Evolutionary conservation across 2,329 filamentous ascomycete genomes (phyloP).

Genomic region (Pyrenophora seminiperda): DNA sequence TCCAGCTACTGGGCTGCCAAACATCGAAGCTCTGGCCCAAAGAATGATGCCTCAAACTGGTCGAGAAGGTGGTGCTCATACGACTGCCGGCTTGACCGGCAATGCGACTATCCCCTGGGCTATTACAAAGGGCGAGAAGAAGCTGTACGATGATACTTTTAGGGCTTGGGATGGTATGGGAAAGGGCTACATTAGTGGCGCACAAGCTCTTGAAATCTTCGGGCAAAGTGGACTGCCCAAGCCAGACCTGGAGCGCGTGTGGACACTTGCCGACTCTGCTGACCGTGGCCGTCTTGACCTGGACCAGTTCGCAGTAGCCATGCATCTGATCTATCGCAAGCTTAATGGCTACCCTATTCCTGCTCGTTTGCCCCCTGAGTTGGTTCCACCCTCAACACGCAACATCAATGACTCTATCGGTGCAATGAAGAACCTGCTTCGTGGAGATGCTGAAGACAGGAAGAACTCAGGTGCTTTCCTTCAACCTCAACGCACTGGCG

Average conservation of each 20-base stretch:
- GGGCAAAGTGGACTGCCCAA: constrained; percentile 94
- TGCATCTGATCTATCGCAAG: constrained; percentile 98
- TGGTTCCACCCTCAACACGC: constrained; percentile 91
- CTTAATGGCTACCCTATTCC: constrained; percentile 95
- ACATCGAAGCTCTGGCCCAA: constrained; percentile 88
- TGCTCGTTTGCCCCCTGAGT: constrained; percentile 82
- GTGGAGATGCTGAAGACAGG: constrained; percentile 84
- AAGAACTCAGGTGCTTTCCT: constrained; percentile 89
- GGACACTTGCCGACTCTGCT: constrained; percentile 91
- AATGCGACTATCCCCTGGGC: constrained; percentile 98
- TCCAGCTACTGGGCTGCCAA: constrained; percentile 84
- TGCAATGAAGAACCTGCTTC: constrained; percentile 86
- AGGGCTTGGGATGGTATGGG: constrained; percentile 93
- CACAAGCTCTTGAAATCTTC: constrained; percentile 95
- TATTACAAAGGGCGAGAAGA: constrained; percentile 98
- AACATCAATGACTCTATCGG: constrained; percentile 94
- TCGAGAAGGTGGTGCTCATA: constrained; percentile 78
- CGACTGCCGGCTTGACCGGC: constrained; percentile 83
- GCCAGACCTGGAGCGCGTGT: constrained; percentile 85
- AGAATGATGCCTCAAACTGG: constrained; percentile 98
- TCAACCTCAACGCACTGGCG: constrained; percentile 94
- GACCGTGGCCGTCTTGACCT: constrained; percentile 94
- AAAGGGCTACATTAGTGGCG: constrained; percentile 89
- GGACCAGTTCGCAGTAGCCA: constrained; percentile 96
- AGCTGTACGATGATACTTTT: constrained; percentile 92